Evolutionary conservation across 805 yeast genomes (phyloP).

Genomic region (Schizosaccharomyces japonicus): DNA sequence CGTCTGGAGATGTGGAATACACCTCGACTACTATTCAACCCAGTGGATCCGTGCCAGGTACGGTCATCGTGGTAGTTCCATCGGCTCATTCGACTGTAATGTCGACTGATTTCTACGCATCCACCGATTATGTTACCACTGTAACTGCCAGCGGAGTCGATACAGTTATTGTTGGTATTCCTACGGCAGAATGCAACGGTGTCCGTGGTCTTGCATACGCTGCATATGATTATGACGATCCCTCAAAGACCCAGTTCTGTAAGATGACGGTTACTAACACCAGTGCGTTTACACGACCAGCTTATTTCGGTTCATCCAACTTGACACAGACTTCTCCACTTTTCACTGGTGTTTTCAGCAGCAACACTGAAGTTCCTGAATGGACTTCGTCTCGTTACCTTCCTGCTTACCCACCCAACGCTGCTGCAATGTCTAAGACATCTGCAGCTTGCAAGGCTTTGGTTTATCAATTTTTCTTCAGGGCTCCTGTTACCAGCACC

Average conservation of each 20-base stretch:
- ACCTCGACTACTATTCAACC: background rate
- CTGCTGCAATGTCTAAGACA: background rate
- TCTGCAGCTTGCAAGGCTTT: background rate
- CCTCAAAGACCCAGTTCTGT: background rate
- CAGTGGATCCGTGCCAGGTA: background rate
- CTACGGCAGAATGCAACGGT: background rate
- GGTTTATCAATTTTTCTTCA: background rate
- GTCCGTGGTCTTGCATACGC: background rate
- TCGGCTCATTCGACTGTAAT: no score
- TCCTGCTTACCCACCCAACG: background rate
- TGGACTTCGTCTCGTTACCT: background rate
- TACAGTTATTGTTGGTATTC: no score
- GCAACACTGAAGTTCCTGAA: background rate
- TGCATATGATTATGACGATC: background rate
- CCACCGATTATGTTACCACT: no score
- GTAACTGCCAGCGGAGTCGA: no score
- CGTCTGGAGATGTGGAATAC: background rate
- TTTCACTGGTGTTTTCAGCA: background rate
- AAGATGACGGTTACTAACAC: background rate
- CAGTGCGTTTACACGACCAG: background rate
- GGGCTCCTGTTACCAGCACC: background rate
- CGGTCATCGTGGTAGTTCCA: background rate
- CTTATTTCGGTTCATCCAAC: background rate
- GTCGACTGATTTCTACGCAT: no score
- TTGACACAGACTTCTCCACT: background rate